Percentiles rank a stretch among this genome's conserved stretches.
phyloP scores from a whole-genome alignment of 139 green algal genomes.

The Chlamydomonas incerta region DNA sequence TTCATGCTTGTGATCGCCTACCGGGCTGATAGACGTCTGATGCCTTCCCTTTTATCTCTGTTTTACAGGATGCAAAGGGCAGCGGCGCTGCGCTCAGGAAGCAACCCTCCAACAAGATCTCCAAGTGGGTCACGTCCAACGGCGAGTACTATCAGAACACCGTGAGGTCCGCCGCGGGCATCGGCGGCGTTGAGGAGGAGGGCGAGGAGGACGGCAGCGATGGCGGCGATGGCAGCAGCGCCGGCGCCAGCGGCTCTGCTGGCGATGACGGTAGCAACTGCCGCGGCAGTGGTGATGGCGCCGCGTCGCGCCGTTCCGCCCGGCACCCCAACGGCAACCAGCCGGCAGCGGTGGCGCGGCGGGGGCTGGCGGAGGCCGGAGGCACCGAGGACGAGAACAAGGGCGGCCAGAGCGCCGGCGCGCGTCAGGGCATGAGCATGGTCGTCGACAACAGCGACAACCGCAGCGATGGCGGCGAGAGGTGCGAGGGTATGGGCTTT shows the following conservation, averaged over 20 bases:
- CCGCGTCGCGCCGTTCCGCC: not conserved
- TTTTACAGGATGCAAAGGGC: too few species aligned
- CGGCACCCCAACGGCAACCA: too few species aligned
- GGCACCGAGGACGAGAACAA: not conserved
- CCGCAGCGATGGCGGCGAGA: conserved; percentile 20
- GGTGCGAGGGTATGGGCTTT: too few species aligned
- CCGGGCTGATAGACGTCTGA: too few species aligned
- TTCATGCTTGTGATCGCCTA: too few species aligned
- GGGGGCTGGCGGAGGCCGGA: too few species aligned
- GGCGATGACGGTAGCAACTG: not conserved
- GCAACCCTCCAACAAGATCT: not conserved
- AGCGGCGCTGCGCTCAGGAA: not conserved
- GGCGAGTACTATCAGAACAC: conserved; percentile 20
- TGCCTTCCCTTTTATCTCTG: too few species aligned
- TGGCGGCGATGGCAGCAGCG: not conserved
- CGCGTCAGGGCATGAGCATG: not conserved
- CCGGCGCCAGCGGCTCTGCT: not conserved
- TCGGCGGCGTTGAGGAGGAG: not conserved
- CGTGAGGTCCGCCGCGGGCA: not conserved
- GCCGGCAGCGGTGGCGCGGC: too few species aligned
- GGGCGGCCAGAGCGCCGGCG: not conserved
- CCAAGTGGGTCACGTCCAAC: not conserved
- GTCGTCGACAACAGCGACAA: not conserved
- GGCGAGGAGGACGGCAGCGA: not conserved
- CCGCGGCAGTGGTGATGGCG: not conserved